Base-by-base conservation (phyloP, 495 filamentous ascomycete genomes). In the Mytilinidion resinicola region DNA sequence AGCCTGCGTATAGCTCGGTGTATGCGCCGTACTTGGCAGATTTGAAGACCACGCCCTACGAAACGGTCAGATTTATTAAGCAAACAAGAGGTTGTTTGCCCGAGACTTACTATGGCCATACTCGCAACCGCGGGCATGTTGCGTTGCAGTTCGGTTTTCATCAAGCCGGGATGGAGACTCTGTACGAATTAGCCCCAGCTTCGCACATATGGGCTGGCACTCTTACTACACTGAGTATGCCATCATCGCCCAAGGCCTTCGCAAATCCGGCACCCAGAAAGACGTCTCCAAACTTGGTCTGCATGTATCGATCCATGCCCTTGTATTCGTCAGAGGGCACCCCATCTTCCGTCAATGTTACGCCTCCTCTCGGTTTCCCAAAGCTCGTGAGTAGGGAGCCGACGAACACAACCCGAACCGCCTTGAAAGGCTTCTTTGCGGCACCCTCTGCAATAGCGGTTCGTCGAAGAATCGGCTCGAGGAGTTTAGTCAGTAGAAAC, bases 61-160 rank as follows among this genome's bases (percentile, higher is more conserved):
- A 3, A 6, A 30, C 6, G 25, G 25, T 30, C n/a, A 61, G 11
- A 21, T 15, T n/a, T 12, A 21, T 57, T 56, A 67, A 67, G 47
- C 30, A 17, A 25, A 37, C 19, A n/a, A 15, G 7, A 41, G 50
- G 34, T 10, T 4, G 7, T 12, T 6, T 25, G 14, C 52, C 20
- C 43, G 25, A 30, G 25, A 30, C 25, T 3, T 30, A 63, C 61
- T 55, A 67, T 67, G 30, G 70, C 48, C 21, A 39, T 21, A 21
- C 60, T 53, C 47, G 68, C 53, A 30, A 66, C 48, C 20, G 55
- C 25, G 9, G 61, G 56, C 0, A 55, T 36, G 60, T 77, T 57
- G 0, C 76, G 69, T 60, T 74, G 70, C 1, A 82, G 69, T 1
- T 78, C 71, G 0, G 74, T 72, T 37, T 71, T 72, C 43, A 78